These are phyloP conservation scores for Ustilago crameri DNA, from an alignment of 1,284 basidiomycete species.

Conservation along the genomic window DNA sequence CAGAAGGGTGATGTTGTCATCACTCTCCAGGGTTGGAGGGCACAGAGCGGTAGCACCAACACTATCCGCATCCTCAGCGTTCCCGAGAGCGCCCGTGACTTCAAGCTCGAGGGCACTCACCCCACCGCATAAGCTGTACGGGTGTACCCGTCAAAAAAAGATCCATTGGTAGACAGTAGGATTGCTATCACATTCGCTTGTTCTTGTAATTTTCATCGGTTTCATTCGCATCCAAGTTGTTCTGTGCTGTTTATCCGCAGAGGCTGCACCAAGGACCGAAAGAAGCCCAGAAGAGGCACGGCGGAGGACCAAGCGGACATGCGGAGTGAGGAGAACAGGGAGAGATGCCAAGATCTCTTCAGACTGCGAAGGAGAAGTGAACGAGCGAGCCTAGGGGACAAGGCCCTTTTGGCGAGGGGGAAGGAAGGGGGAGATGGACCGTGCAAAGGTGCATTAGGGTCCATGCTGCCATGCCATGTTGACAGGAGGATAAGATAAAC, in stretches of 20 bases:
- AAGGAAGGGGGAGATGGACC: no score
- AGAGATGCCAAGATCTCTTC: no score
- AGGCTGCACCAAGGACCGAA: no score
- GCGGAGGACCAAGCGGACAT: no score
- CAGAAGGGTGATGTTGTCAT: constrained; percentile 89
- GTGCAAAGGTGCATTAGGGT: background rate
- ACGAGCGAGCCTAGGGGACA: background rate
- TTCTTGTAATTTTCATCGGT: constrained; percentile 22
- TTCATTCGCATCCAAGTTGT: constrained; percentile 12
- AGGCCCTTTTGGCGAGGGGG: no score
- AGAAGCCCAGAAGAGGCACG: no score
- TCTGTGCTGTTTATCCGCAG: background rate
- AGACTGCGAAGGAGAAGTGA: background rate
- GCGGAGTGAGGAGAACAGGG: no score
- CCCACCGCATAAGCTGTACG: background rate
- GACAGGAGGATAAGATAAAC: background rate
- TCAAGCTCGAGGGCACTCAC: constrained; percentile 63
- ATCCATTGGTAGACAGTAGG: background rate
- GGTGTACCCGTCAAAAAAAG: background rate
- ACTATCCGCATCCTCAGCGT: constrained; percentile 65
- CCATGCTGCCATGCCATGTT: background rate
- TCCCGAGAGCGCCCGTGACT: constrained; percentile 60
- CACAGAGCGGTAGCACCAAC: constrained; percentile 87
- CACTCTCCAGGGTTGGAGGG: constrained; percentile 98
- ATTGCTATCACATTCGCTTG: constrained; percentile 9